Evolutionary conservation across 495 filamentous ascomycete genomes (phyloP), one percentile per base, ranked within the genome.

Genomic region (Lindgomyces ingoldianus): DNA sequence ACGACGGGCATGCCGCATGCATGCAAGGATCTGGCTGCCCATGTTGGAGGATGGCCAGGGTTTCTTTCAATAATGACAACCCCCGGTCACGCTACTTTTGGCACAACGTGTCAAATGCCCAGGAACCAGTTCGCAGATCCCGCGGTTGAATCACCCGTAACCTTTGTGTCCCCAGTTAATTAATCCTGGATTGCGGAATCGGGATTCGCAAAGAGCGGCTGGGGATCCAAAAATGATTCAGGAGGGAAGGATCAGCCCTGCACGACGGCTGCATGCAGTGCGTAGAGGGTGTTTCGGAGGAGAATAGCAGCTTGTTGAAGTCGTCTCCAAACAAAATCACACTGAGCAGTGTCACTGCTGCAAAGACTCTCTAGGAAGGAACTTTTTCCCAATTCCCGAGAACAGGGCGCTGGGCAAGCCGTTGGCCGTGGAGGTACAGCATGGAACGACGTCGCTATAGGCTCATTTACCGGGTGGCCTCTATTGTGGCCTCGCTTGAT

Each of bases 41-140:
- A 39, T 4, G 29, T 51, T 16, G 19, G 12, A 29, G 29, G 29
- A 46, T 24, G 33, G 19, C 47, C 53, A 64, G 53, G 62, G 62
- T 26, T 45, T 44, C 42, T 51, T 53, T 42, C 48, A 62, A 54
- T 54, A 60, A 33, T 57, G 1, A 18, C 41, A 10, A 19, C 19
- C 62, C 62, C 54, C 27, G 21, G 29, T 33, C 47, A 16, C 55
- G 55, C 62, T 65, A 65, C 62, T 59, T 65, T 53, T 65, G 39
- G 25, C 55, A 67, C 57, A 67, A 62, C 57, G 57, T 61, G 64
- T 55, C 44, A 36, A 45, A 4, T 27, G 57, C 64, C 52, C 64
- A 57, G 64, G 57, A 67, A 67, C 57, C 48, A 42, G 68, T 70
- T 70, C 59, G 68, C 52, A 57, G 68, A 70, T 70, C 68, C 61